Percentiles rank a stretch among this genome's conserved stretches.
Conservation (phyloP, 371 early-diverging fungal species). For the Saksenaea vasiformis region DNA sequence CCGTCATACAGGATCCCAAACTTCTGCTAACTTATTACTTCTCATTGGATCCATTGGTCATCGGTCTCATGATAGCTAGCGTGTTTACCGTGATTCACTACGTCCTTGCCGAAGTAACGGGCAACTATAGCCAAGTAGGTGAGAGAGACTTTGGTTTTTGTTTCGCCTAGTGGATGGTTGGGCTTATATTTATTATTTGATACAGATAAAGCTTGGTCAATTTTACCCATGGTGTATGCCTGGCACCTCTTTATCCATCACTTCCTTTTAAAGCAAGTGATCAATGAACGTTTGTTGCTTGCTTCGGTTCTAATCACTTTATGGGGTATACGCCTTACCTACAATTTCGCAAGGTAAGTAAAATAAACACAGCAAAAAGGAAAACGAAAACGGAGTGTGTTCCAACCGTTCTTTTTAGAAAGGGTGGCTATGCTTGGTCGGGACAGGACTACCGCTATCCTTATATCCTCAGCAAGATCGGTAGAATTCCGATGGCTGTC, state of each 20-base stretch:
- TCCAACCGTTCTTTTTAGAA: slow-evolving; percentile 36
- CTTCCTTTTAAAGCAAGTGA: slow-evolving; percentile 21
- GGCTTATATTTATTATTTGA: background rate
- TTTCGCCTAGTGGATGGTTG: too few species aligned
- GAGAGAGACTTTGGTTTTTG: too few species aligned
- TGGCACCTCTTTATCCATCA: slow-evolving; percentile 59
- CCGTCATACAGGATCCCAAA: slow-evolving; percentile 10
- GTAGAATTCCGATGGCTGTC: slow-evolving; percentile 60
- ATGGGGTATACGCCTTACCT: slow-evolving; percentile 85
- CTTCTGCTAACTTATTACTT: slow-evolving; percentile 16
- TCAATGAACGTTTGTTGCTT: slow-evolving; percentile 53
- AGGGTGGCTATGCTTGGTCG: slow-evolving; percentile 75
- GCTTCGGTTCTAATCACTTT: slow-evolving; percentile 53
- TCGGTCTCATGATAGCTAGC: slow-evolving; percentile 14
- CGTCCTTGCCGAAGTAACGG: slow-evolving; percentile 35
- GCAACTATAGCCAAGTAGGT: slow-evolving; percentile 56
- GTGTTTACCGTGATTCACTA: slow-evolving; percentile 25
- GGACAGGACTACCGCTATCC: slow-evolving; percentile 83
- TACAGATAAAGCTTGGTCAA: slow-evolving; percentile 72
- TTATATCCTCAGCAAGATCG: slow-evolving; percentile 45
- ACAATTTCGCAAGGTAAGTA: slow-evolving; percentile 67
- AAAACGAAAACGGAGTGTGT: background rate
- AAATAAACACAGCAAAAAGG: background rate
- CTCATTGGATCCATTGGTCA: slow-evolving; percentile 30
- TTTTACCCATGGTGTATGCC: slow-evolving; percentile 66